Conservation (phyloP, 225 moss, liverwort and hornwort genomes). For the Asterella californica region DNA sequence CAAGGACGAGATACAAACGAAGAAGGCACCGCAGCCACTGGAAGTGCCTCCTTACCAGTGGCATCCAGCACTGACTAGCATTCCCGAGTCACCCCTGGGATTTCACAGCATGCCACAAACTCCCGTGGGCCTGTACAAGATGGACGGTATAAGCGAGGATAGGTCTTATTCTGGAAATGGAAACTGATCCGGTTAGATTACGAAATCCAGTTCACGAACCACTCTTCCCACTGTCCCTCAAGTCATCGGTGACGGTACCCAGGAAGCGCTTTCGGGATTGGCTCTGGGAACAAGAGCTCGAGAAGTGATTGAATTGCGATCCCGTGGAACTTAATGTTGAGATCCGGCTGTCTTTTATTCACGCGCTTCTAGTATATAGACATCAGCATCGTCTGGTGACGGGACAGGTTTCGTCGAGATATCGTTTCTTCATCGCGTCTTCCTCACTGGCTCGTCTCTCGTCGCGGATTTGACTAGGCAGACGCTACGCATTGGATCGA, state of each 20-base stretch:
- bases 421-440: not conserved
- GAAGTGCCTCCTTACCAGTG: slow-evolving; percentile 21
- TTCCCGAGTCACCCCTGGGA: slow-evolving; percentile 48
- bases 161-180: not conserved
- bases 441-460: not conserved
- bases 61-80: slow-evolving; percentile 29
- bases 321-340: not conserved
- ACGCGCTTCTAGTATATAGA: too few species aligned
- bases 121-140: slow-evolving; percentile 41
- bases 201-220: not conserved
- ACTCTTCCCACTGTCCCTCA: not conserved
- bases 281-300: not conserved
- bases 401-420: not conserved
- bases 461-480: not conserved
- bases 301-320: not conserved
- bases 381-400: not conserved
- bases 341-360: not conserved
- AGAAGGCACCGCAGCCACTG: not conserved
- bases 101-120: slow-evolving; percentile 32
- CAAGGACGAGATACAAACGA: not conserved
- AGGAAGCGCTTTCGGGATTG: not conserved
- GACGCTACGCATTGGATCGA: not conserved
- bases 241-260: not conserved
- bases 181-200: not conserved
- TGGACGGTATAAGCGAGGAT: not conserved